Conservation (phyloP, 2,329 filamentous ascomycete genomes). For the Aspergillus sp. region DNA sequence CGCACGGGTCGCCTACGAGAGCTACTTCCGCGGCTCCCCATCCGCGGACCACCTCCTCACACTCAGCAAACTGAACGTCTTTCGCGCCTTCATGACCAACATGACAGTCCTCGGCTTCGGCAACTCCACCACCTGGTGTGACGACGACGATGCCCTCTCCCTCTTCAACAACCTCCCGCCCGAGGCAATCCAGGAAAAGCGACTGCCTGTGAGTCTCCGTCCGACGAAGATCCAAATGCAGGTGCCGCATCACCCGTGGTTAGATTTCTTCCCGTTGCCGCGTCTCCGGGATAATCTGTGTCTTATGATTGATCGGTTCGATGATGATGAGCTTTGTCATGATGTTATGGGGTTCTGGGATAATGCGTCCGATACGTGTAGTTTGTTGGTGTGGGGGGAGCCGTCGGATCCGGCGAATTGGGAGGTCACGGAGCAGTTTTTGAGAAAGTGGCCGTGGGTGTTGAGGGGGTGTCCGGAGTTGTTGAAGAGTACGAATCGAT, state of each 20-base stretch:
- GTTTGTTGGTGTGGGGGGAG: slow-evolving; percentile 54
- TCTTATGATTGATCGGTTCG: slow-evolving; percentile 30
- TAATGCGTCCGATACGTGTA: slow-evolving; percentile 24
- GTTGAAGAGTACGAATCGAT: slow-evolving; percentile 31
- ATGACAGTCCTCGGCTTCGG: slow-evolving; percentile 29
- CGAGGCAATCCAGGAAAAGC: slow-evolving; percentile 4
- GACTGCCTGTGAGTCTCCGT: slow-evolving; percentile 32
- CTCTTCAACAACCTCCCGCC: slow-evolving; percentile 24
- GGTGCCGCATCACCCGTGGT: slow-evolving; percentile 45
- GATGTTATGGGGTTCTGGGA: slow-evolving; percentile 44
- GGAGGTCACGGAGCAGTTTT: slow-evolving; percentile 52
- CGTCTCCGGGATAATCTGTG: slow-evolving; percentile 46
- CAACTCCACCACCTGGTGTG: slow-evolving; percentile 22
- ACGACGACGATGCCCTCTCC: slow-evolving; percentile 34
- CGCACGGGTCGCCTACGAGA: slow-evolving; percentile 25
- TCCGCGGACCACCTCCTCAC: slow-evolving; percentile 37
- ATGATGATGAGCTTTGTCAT: slow-evolving; percentile 40
- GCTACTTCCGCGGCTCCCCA: slow-evolving; percentile 29
- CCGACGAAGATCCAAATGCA: slow-evolving; percentile 44
- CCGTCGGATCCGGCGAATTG: slow-evolving; percentile 49
- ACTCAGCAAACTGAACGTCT: slow-evolving; percentile 40
- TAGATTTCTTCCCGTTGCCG: slow-evolving; percentile 39
- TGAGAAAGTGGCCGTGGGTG: slow-evolving; percentile 48
- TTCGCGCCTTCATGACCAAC: slow-evolving; percentile 36
- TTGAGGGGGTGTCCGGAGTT: slow-evolving; percentile 31